Evolutionary conservation across 176 grass and related monocot species (phyloP), one percentile per base, ranked within the genome.

Genomic region (Avena sativa): DNA sequence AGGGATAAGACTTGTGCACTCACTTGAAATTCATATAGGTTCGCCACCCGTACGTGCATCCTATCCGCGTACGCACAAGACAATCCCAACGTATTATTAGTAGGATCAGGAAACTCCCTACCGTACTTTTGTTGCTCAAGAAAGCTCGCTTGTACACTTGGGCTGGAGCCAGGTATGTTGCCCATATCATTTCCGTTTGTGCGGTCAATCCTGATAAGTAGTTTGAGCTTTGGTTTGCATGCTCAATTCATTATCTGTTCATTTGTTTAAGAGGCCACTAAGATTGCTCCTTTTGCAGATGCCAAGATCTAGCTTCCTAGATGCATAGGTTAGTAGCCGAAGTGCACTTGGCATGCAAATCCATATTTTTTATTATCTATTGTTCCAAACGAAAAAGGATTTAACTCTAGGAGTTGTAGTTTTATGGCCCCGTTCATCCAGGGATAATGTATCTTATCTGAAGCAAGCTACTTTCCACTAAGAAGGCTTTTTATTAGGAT

Each of bases 201-300:
- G 83, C 47, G 60, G 12, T 17, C 48, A 86, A 57, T 68, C 84
- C 9, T 78, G 74, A 46, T 78, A 46, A 78, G 48, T 55, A 78
- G 73, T 12, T 67, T 73, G 67, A 20, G 7, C 26, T 26, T 36
- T 84, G 25, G 12, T 5, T 63, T n/a, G 25, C 9, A 19, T 26
- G 46, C 64, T 49, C n/a, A 8, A 2, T 43, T 53, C 46, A 52
- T 43, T 81, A 87, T 46, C 78, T 75, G 1, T 30, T 26, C 57
- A 43, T 44, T 87, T 74, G 67, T 51, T 87, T 81, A 87, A 64
- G 56, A n/a, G 17, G 5, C 40, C 16, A 61, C 23, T 36, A 30
- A 40, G 34, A 49, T 12, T 16, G 19, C 1, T 36, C 84, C 15
- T 65, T 49, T 53, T 6, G 46, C 12, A 69, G 62, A 68, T 69